Base-by-base conservation (phyloP, 2,329 filamentous ascomycete species). In the Fusarium sacchari region DNA sequence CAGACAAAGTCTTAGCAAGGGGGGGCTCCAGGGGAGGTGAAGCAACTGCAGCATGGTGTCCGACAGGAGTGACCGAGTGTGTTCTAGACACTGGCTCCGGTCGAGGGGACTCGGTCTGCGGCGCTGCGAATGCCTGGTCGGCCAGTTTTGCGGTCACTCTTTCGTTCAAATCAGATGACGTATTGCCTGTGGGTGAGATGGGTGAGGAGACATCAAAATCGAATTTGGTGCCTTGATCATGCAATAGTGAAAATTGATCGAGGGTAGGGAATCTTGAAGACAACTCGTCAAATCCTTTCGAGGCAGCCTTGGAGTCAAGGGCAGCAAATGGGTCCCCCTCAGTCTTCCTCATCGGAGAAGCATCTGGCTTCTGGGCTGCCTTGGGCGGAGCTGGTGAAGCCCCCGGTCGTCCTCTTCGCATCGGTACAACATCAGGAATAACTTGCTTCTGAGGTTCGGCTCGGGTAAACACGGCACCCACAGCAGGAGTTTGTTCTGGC, bases 361-460 rank as follows among this genome's bases (percentile, higher is more conserved):
- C 76, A 85, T 92, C 60, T 88, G 89, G 84, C 77, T 69, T 85
- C 76, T 77, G 86, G 9, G 87, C 86, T 10, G 74, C 46, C 14
- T 76, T 65, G 63, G 77, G 57, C 34, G 76, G 74, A 32, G 80
- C 78, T 26, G 84, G 83, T 14, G 83, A 81, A 22, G 84, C 79
- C 10, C 81, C 82, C 30, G 86, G 83, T 24, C 95, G 93, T 8
- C 96, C 96, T 83, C 96, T 89, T 69, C 96, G 90, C 96, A 98
- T 98, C 2, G 96, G 96, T 42, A 93, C 91, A 70, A 99, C 94
- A 30, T 98, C 94, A 14, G 96, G 96, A 61, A 98, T 91, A 14
- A 88, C 85, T 75, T 92, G 90, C 60, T 93, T 89, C 74, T 93
- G 89, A 63, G 93, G 90, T 32, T 90, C 84, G 6, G 92, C 91